Percentiles rank a stretch among this genome's conserved stretches.
phyloP scores from a whole-genome alignment of 1,139 yeast species.

The Maudiozyma humilis region DNA sequence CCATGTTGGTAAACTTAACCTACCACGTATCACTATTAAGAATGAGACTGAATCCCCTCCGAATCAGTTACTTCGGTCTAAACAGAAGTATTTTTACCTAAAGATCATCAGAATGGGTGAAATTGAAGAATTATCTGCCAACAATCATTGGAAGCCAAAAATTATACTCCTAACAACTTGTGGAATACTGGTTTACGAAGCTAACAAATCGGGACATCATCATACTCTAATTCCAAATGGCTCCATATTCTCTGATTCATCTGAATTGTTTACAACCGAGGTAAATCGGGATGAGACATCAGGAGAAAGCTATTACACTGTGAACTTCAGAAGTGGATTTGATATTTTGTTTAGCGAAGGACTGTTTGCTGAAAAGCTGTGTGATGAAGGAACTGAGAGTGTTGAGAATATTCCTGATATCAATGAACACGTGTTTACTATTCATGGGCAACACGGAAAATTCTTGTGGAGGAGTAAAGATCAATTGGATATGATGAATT shows the following conservation, averaged over 20 bases:
- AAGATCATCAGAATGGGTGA: constrained; percentile 30
- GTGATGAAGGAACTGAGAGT: background rate
- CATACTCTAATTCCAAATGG: constrained; percentile 4
- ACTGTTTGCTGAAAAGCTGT: constrained; percentile 18
- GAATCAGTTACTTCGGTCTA: background rate
- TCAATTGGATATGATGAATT: constrained; percentile 38
- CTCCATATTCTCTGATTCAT: background rate
- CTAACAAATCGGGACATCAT: constrained; percentile 9
- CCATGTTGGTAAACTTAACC: constrained; percentile 14
- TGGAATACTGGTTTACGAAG: constrained; percentile 39
- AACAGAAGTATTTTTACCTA: constrained; percentile 11
- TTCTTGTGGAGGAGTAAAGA: constrained; percentile 25
- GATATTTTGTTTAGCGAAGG: constrained; percentile 15
- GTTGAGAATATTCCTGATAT: background rate
- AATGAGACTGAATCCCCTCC: constrained; percentile 9
- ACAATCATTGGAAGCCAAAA: constrained; percentile 35
- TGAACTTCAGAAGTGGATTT: constrained; percentile 18
- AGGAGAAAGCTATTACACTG: constrained; percentile 25
- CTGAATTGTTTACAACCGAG: constrained; percentile 12
- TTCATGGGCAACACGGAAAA: constrained; percentile 33
- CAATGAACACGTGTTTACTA: constrained; percentile 11
- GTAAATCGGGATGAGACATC: constrained; percentile 18
- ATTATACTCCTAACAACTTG: constrained; percentile 39
- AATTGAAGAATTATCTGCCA: constrained; percentile 16
- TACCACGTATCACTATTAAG: constrained; percentile 16